phyloP scores from a whole-genome alignment of 768 basidiomycete species.

The Terana coerulea region DNA sequence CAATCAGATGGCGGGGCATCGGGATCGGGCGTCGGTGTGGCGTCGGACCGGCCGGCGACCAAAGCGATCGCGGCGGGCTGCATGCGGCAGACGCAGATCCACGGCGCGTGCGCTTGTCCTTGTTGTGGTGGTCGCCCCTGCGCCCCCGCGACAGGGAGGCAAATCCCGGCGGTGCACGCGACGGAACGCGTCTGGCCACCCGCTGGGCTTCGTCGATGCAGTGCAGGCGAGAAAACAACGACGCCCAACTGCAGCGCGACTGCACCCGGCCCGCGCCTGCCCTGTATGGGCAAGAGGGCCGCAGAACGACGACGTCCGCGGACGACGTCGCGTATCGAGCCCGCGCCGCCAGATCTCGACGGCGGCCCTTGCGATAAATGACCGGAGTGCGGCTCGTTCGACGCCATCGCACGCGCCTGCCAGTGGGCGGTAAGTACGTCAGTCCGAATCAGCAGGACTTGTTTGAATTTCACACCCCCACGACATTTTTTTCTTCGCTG shows the following conservation, averaged over 20 bases:
- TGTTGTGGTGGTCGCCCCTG: neutral
- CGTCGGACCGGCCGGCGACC: neutral
- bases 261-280: neutral
- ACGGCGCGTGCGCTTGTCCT: neutral
- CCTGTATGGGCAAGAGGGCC: neutral
- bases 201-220: neutral
- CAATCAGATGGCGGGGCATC: neutral
- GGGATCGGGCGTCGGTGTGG: slow-evolving; percentile 3
- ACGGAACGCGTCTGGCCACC: too few species aligned
- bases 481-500: neutral
- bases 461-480: too few species aligned
- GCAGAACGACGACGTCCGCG: neutral
- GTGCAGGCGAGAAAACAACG: neutral
- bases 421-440: neutral
- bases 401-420: neutral
- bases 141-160: neutral
- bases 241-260: neutral
- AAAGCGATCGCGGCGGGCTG: neutral
- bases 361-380: slow-evolving; percentile 1
- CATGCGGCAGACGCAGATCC: neutral
- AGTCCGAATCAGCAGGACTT: neutral
- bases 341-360: neutral
- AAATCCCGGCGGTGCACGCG: neutral
- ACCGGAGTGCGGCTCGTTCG: neutral
- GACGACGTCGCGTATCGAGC: neutral